A percentile compares a stretch with the other conserved stretches of the same genome.
These are phyloP conservation scores for Gracilaria gracilis DNA, from an alignment of 23 red algal species.

Conservation along the genomic window DNA sequence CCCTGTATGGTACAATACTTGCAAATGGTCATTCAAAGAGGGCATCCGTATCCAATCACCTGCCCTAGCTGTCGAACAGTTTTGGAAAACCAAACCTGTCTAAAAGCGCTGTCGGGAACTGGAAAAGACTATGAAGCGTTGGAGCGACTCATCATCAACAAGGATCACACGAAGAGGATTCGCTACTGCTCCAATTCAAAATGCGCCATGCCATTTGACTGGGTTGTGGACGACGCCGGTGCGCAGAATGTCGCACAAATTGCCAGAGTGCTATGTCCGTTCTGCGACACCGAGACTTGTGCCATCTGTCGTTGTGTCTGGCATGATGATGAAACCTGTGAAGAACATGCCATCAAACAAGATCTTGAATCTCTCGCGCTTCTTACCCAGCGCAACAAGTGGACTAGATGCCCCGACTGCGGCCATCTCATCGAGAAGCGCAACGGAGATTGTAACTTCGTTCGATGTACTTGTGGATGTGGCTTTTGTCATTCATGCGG, in stretches of 20 bases:
- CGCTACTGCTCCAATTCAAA: slow-evolving; percentile 47
- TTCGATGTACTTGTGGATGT: slow-evolving; percentile 43
- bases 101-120: neutral
- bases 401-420: slow-evolving; percentile 38
- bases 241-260: neutral
- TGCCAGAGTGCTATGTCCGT: slow-evolving; percentile 22
- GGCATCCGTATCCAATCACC: slow-evolving; percentile 14
- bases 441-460: slow-evolving; percentile 26
- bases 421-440: slow-evolving; percentile 31
- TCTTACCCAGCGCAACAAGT: neutral
- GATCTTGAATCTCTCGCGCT: neutral
- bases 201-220: slow-evolving; percentile 54
- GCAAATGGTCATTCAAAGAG: neutral
- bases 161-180: slow-evolving; percentile 4
- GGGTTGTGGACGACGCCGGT: neutral
- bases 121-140: slow-evolving; percentile 14
- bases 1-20: neutral
- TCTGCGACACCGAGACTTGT: slow-evolving; percentile 38
- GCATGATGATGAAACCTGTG: slow-evolving; percentile 50
- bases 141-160: slow-evolving; percentile 46
- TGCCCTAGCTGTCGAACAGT: neutral
- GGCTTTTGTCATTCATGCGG: slow-evolving; percentile 63
- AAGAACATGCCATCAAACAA: neutral
- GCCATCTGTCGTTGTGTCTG: slow-evolving; percentile 22
- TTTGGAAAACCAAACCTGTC: neutral